Conservation (phyloP, 345 rosid species). For the Balakata baccata region DNA sequence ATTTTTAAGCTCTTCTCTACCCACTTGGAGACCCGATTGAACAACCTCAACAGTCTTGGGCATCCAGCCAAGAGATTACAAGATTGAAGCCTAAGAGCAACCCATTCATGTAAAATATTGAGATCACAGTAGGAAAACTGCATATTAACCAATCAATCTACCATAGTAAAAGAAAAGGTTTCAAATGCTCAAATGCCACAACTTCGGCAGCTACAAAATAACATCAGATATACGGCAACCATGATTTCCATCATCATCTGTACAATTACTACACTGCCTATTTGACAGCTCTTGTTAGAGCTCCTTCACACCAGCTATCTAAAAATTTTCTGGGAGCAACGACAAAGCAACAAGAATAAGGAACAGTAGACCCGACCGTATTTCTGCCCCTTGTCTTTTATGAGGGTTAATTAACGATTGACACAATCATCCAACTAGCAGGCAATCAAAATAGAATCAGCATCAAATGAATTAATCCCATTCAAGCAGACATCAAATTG, state of each 20-base stretch:
- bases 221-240: neutral
- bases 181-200: neutral
- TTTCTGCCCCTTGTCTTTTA: neutral
- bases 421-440: neutral
- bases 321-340: neutral
- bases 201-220: neutral
- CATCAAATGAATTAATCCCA: neutral
- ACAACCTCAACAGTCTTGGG: no score
- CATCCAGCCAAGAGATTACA: neutral
- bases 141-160: neutral
- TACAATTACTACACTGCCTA: neutral
- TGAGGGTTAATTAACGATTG: neutral
- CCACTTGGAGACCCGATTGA: neutral
- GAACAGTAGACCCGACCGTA: neutral
- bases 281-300: no score
- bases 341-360: neutral
- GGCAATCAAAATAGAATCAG: neutral
- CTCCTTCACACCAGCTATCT: neutral
- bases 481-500: neutral
- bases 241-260: neutral
- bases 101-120: neutral
- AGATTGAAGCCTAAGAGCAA: neutral
- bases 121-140: neutral
- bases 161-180: neutral
- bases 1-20: neutral